phyloP scores from a whole-genome alignment of 306 rosid species.

The Begonia masoniana region DNA sequence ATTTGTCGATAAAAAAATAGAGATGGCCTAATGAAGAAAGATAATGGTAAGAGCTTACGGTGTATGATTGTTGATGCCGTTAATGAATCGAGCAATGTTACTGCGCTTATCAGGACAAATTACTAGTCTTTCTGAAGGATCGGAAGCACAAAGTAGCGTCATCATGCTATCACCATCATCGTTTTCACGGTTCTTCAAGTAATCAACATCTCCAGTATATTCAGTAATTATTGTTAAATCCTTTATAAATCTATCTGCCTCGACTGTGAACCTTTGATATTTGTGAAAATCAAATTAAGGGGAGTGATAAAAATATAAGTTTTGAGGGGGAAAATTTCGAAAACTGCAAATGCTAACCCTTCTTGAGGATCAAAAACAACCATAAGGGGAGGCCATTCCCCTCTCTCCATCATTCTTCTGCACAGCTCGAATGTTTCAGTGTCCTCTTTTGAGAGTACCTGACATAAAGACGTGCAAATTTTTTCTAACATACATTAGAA shows the following conservation, averaged over 20 bases:
- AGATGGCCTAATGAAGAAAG: not conserved
- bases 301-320: not conserved
- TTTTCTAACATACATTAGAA: not conserved
- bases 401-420: slow-evolving; percentile 77
- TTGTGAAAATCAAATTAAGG: not conserved
- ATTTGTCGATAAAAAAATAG: no score
- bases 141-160: slow-evolving; percentile 72
- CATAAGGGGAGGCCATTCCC: slow-evolving; percentile 91
- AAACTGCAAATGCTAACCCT: slow-evolving; percentile 38
- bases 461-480: slow-evolving; percentile 11
- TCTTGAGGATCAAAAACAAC: slow-evolving; percentile 90
- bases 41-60: slow-evolving; percentile 41
- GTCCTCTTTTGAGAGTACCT: slow-evolving; percentile 77
- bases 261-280: slow-evolving; percentile 70
- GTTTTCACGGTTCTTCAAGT: slow-evolving; percentile 61
- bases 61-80: slow-evolving; percentile 86
- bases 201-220: slow-evolving; percentile 92
- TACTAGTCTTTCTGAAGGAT: slow-evolving; percentile 60
- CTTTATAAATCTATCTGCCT: slow-evolving; percentile 68
- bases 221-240: slow-evolving; percentile 90
- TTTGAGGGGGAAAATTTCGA: not conserved
- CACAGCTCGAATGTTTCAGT: slow-evolving; percentile 52
- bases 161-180: slow-evolving; percentile 95
- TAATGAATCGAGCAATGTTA: slow-evolving; percentile 87
- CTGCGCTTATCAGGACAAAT: slow-evolving; percentile 80